Evolutionary conservation across 345 rosid genomes (phyloP), one percentile per base, ranked within the genome.

Genomic region (Euphorbia pulcherrima): DNA sequence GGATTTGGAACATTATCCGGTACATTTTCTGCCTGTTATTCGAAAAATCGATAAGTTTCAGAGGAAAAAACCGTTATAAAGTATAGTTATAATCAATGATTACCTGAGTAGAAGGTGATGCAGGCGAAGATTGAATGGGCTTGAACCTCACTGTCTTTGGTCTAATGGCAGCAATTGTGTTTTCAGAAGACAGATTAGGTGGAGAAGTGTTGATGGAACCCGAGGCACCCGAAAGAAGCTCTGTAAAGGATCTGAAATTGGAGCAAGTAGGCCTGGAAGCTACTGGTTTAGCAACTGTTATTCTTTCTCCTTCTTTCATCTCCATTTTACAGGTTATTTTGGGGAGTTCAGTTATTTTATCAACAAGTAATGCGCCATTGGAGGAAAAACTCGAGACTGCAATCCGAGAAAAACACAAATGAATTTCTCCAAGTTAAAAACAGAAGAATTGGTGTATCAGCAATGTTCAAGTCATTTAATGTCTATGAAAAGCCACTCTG

Each of bases 221-320:
- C 3, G 84, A 82, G 27, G 90, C 83, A 44, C 84, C 88, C 3
- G 84, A 82, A 10, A 89, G 89, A 65, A 85, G 90, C 82, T 88
- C 91, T 26, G 92, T 77, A 82, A 89, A 91, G 24, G 92, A 78
- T 68, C 78, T 79, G 51, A 94, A 82, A 40, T 74, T 77, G 33
- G 88, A 82, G 75, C 81, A 71, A 70, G 81, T 80, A 67, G 99
- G 97, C 81, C 88, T 88, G 46, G 96, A 87, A 53, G 99, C 91
- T 67, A 94, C 88, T 57, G 99, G 99, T 80, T 89, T 91, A 2
- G 86, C 84, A 74, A 91, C 72, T 30, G 83, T 83, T 27, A 80
- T 80, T 76, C 88, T 88, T 44, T 85, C 88, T 29, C 80, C 76
- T 72, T 89, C 96, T 64, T 83, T 85, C 51, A 80, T 78, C 73